Evolutionary conservation across 2,329 filamentous ascomycete species (phyloP), one percentile per base, ranked within the genome.

Genomic region (Sclerotinia minor): DNA sequence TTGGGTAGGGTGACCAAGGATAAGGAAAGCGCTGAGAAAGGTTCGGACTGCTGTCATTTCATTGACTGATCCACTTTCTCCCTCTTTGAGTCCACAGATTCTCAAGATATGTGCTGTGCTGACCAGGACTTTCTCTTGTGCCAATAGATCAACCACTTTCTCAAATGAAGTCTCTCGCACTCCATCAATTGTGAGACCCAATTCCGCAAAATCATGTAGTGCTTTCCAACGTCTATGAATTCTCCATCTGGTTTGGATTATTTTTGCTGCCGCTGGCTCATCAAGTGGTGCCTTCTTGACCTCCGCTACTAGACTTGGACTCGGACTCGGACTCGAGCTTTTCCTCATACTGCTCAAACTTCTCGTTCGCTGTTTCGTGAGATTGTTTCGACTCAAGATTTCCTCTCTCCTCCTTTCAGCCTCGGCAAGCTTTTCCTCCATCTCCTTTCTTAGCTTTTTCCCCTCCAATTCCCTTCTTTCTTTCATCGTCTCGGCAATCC

Each of bases 401-500:
- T 90, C 85, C 75, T 89, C 85, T 69, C 91, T 83, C 73, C 92
- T 84, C 76, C 82, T 85, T 78, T 94, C 90, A 0, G 90, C 92
- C 75, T 94, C 91, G 44, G 90, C 89, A 73, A 92, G 84, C 71
- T 89, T 87, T 80, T 93, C 91, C 76, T 94, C 89, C 84, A 94
- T 92, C 77, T 93, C 90, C 63, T 85, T 79, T 71, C 87, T 87
- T 76, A 91, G 83, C 74, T 88, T 87, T 72, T 83, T 84, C 67
- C 91, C 85, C 71, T 94, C 90, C 67, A 89, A 88, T 75, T 92
- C 89, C 71, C 92, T 87, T 77, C 90, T 89, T 79, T 92, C 89
- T 79, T 92, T 93, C 81, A 91, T 92, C 68, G 85, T 88, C 77
- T 92, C 91, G 19, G 91, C 91, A n/a, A 94, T 84, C 63, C 90